phyloP scores from a whole-genome alignment of 139 green algal genomes.

The Raphidocelis subcapitata region DNA sequence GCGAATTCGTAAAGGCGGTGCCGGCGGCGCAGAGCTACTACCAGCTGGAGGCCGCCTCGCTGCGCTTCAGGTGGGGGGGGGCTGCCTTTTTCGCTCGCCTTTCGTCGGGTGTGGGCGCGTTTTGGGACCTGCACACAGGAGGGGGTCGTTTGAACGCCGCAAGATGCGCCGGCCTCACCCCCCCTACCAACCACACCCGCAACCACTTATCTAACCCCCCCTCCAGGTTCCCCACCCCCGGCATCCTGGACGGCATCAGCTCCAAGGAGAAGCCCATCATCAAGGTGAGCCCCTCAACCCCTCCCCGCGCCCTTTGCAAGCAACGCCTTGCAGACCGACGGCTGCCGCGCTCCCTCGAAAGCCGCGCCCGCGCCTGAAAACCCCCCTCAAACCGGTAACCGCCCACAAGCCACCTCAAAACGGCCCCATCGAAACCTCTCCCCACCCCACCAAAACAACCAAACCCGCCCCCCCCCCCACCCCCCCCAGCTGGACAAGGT shows the following conservation, averaged over 20 bases:
- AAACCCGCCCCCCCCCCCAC: background rate
- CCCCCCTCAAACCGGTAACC: background rate
- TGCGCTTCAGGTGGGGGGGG: conserved; percentile 84
- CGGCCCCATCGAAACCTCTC: no score
- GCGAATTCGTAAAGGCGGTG: conserved; percentile 82
- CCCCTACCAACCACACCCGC: no score
- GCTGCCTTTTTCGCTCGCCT: no score
- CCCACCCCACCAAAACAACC: no score
- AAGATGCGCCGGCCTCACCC: no score
- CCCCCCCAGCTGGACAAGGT: conserved; percentile 22
- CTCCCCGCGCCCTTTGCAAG: no score
- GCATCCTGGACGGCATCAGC: conserved; percentile 89
- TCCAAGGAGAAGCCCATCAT: conserved; percentile 86
- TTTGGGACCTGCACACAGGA: no score
- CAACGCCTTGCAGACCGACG: no score
- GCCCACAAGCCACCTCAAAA: background rate
- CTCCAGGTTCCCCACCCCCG: conserved; percentile 80
- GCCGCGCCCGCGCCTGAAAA: background rate
- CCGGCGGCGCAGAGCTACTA: conserved; percentile 89
- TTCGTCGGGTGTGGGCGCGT: no score
- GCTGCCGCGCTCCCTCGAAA: no score
- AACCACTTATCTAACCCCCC: no score
- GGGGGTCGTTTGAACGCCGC: no score
- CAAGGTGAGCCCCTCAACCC: conserved; percentile 61
- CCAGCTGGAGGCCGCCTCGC: conserved; percentile 58